A percentile compares a stretch with the other conserved stretches of the same genome.
These are phyloP conservation scores for Saturnispora quitensis DNA, from an alignment of 805 yeast species.

Conservation along the genomic window DNA sequence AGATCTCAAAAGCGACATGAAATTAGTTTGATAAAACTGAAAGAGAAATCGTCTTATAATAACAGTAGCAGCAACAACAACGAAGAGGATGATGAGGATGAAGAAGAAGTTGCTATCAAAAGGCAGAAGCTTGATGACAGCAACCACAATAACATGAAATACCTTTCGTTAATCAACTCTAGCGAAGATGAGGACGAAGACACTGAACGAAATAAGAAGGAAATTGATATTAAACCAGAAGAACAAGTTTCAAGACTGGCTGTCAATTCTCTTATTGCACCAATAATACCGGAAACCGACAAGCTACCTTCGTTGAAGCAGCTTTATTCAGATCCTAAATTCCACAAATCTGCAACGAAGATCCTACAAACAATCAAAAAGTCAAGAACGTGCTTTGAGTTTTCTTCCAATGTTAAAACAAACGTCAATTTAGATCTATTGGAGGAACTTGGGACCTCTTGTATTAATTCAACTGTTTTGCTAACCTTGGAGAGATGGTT, in stretches of 20 bases:
- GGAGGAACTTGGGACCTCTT: slow-evolving; percentile 48
- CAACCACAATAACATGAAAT: neutral
- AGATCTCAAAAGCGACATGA: slow-evolving; percentile 40
- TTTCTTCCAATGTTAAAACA: slow-evolving; percentile 16
- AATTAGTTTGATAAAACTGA: slow-evolving; percentile 11
- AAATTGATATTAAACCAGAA: slow-evolving; percentile 9
- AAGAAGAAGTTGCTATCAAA: slow-evolving; percentile 1
- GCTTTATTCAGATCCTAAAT: slow-evolving; percentile 21
- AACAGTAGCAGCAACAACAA: slow-evolving; percentile 2
- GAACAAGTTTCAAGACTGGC: slow-evolving; percentile 35
- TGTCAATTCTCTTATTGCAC: slow-evolving; percentile 38
- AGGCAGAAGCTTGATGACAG: slow-evolving; percentile 3
- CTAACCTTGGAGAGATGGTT: slow-evolving; percentile 59
- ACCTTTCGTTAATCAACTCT: neutral
- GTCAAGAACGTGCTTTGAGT: slow-evolving; percentile 53
- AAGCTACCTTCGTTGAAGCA: slow-evolving; percentile 21
- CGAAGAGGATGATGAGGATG: slow-evolving; percentile 4
- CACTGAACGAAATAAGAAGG: neutral
- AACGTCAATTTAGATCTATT: slow-evolving; percentile 33
- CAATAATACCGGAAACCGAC: slow-evolving; percentile 20
- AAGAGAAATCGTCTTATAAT: neutral
- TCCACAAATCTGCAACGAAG: slow-evolving; percentile 18
- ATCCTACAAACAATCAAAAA: slow-evolving; percentile 43
- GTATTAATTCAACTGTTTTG: slow-evolving; percentile 46
- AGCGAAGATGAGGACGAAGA: neutral